Evolutionary conservation across 441 rosid genomes (phyloP).

Genomic region (Gossypium trilobum): DNA sequence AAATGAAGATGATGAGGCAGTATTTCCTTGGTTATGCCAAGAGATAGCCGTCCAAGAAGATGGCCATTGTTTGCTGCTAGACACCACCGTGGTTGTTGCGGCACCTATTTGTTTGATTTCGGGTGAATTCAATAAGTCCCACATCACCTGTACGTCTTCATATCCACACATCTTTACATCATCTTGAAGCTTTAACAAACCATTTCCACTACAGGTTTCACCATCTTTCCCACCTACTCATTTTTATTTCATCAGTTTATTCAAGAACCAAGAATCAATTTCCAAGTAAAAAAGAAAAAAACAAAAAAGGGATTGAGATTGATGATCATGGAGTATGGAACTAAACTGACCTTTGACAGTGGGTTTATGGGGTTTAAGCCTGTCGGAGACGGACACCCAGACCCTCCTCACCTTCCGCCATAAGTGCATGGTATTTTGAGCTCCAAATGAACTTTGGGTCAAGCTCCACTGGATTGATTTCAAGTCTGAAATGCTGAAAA

Average conservation of each 20-base stretch:
- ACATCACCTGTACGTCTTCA: constrained; percentile 19
- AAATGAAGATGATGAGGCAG: background rate
- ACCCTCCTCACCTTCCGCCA: constrained; percentile 14
- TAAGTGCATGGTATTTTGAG: background rate
- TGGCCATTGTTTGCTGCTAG: background rate
- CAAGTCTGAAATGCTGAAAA: background rate
- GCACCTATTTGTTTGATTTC: background rate
- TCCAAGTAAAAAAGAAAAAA: background rate
- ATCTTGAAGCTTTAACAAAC: constrained; percentile 11
- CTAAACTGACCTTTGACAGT: background rate
- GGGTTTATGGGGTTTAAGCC: constrained; percentile 6
- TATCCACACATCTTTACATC: constrained; percentile 17
- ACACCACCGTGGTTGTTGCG: background rate
- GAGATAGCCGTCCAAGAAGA: background rate
- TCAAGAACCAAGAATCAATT: background rate
- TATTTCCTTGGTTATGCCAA: background rate
- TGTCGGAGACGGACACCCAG: background rate
- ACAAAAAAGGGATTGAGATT: background rate
- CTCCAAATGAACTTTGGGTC: background rate
- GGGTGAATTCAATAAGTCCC: constrained; percentile 9
- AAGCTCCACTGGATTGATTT: background rate
- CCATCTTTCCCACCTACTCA: constrained; percentile 11
- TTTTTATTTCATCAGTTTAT: background rate
- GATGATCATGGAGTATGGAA: background rate
- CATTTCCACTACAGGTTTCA: background rate